Base-by-base conservation (phyloP, 2,329 filamentous ascomycete genomes). In the Penicillium sp. region DNA sequence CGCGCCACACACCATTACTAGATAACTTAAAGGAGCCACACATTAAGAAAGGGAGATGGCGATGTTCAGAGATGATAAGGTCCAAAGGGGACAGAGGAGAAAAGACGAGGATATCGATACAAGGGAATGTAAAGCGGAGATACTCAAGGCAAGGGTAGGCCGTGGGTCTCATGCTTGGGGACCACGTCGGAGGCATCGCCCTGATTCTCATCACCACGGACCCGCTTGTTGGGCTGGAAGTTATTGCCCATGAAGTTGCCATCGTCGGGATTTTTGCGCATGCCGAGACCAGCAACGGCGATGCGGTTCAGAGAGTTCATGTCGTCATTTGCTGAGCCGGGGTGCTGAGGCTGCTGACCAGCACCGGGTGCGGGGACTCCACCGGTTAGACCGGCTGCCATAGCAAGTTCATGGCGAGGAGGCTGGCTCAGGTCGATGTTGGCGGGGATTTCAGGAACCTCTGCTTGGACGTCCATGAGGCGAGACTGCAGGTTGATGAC, bases 401-500 rank as follows among this genome's bases (percentile, higher is more conserved):
- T 50, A 35, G 67, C 66, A 10, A 68, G 49, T 28, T 72, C 70
- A 4, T 66, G 59, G 33, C 77, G 75, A 6, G 81, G 78, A 9
- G 33, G 33, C 50, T 80, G 78, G 44, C 73, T 77, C 25, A 95
- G 75, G 62, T 89, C 88, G 56, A 95, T 80, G 59, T 89, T 89
- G 1, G 87, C 78, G 1, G 92, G 92, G 8, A 91, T 85, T 53
- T 87, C 87, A 0, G 93, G 93, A 47, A 88, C 84, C 59, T 95
- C 90, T 64, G 87, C 86, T 61, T 89, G 84, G 2, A 84, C 81
- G 59, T 96, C 91, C 53, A 96, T 78, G 31, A 97, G 79, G 35
- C 89, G 84, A 4, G 87, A 87, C 70, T 98, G 93, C 13, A 98
- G 79, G 61, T 87, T 87, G 66, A 96, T 86, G 59, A 96, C 87